Evolutionary conservation across 2,329 filamentous ascomycete genomes (phyloP), one percentile per base, ranked within the genome.

Genomic region (Colletotrichum spaethianum): DNA sequence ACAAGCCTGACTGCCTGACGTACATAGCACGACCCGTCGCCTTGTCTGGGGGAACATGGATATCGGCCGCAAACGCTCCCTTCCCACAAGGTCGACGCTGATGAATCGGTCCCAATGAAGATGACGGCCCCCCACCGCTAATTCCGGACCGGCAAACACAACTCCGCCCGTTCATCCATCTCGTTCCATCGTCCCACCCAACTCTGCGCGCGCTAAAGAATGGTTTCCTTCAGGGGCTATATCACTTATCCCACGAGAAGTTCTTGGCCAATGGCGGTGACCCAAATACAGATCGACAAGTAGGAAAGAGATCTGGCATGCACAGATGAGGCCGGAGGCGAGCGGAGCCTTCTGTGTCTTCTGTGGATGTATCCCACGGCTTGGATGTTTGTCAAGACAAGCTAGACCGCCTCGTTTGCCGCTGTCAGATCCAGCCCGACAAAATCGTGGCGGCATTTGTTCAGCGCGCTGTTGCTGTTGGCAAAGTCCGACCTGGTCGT

Each of bases 1-100:
- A 57, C 16, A 44, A 70, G 31, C 40, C 55, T 18, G 62, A 33
- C n/a, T 55, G n/a, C 67, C 44, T 66, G n/a, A 53, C 62, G 62
- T 70, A 66, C 36, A n/a, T 48, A 48, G 9, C n/a, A 48, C 12
- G 46, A 53, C 38, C 48, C n/a, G 46, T 36, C 62, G 44, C 55
- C 55, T 66, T 36, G 53, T 69, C 60, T 59, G 42, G 55, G 62
- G 67, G 44, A 66, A 40, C 42, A 60, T 55, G 55, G 48, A 48
- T 67, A 46, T 40, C 28, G 38, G 18, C 50, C 33, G 20, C 23
- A 57, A 46, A 33, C 55, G 31, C 50, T 28, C 33, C 55, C 38
- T 56, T 44, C 23, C 62, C n/a, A 38, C 63, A 31, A 67, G 42
- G 31, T 31, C 31, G 28, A 55, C 33, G 48, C 8, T 70, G 23